Evolutionary conservation across 2,329 filamentous ascomycete species (phyloP).

Genomic region (Colletotrichum lindemuthianum): DNA sequence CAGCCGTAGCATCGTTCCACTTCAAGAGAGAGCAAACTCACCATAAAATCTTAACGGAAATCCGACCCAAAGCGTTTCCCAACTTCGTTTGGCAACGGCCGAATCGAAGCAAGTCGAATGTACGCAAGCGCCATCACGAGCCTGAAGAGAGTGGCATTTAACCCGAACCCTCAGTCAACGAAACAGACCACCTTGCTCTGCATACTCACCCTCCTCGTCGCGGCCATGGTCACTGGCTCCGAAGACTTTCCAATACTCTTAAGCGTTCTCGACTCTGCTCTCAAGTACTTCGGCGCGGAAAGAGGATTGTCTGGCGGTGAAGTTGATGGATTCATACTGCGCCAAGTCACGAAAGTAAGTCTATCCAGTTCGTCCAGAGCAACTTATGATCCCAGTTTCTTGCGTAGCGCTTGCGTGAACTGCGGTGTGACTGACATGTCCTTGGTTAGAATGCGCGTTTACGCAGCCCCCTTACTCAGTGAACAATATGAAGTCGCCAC

Average conservation of each 20-base stretch:
- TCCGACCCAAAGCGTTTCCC: too few relatives aligned
- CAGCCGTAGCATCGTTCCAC: constrained; percentile 34
- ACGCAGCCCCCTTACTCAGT: constrained; percentile 13
- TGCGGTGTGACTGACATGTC: background rate
- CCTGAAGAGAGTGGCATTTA: background rate
- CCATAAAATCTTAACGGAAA: background rate
- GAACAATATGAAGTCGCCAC: constrained; percentile 5
- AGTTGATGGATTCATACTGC: background rate
- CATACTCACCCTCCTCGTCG: constrained; percentile 39
- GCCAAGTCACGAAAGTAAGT: constrained; percentile 9
- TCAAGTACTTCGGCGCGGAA: constrained; percentile 41
- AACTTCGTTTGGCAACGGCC: too few relatives aligned
- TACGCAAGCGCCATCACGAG: background rate
- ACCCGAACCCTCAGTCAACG: background rate
- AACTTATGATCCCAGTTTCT: background rate
- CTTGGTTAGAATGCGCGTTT: constrained; percentile 10
- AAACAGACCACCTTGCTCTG: constrained; percentile 35
- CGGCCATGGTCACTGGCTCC: constrained; percentile 40
- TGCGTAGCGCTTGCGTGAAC: background rate
- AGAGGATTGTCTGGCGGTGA: constrained; percentile 36
- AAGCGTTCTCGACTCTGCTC: constrained; percentile 40
- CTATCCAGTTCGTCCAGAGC: too few relatives aligned
- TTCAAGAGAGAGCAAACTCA: background rate
- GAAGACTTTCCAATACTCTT: constrained; percentile 42
- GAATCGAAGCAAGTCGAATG: background rate